Evolutionary conservation across 306 rosid species (phyloP).

Genomic region (Styphnolobium japonicum): DNA sequence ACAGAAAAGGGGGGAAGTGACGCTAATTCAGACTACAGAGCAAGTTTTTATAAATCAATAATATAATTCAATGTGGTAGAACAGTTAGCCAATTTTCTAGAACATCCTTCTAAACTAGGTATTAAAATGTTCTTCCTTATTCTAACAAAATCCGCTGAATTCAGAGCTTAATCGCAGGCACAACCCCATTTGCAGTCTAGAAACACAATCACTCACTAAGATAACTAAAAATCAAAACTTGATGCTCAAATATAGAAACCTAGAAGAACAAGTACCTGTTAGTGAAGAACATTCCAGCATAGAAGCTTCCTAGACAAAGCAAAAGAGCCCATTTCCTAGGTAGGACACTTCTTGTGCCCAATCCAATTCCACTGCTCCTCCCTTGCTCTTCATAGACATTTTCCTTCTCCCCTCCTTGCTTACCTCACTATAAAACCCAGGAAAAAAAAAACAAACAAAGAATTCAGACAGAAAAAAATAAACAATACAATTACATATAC

Average conservation of each 20-base stretch:
- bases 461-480: not conserved
- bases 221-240: slow-evolving; percentile 19
- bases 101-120: not conserved
- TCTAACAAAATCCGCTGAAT: slow-evolving; percentile 9
- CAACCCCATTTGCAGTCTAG: slow-evolving; percentile 10
- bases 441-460: not conserved
- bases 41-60: not conserved
- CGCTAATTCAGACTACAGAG: not conserved
- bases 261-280: slow-evolving; percentile 55
- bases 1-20: not conserved
- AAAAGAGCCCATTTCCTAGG: slow-evolving; percentile 65
- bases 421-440: slow-evolving; percentile 12
- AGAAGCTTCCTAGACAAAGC: slow-evolving; percentile 78
- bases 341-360: slow-evolving; percentile 41
- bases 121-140: not conserved
- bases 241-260: slow-evolving; percentile 24
- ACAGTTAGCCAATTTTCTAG: slow-evolving; percentile 3
- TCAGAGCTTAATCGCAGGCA: not conserved
- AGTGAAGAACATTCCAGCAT: slow-evolving; percentile 80
- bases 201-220: not conserved
- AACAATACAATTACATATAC: not conserved
- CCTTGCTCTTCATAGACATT: slow-evolving; percentile 69
- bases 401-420: slow-evolving; percentile 6
- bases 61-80: not conserved
- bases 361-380: slow-evolving; percentile 50